These are phyloP conservation scores for Saturnispora galanensis DNA, from an alignment of 805 yeast genomes.

Conservation along the genomic window DNA sequence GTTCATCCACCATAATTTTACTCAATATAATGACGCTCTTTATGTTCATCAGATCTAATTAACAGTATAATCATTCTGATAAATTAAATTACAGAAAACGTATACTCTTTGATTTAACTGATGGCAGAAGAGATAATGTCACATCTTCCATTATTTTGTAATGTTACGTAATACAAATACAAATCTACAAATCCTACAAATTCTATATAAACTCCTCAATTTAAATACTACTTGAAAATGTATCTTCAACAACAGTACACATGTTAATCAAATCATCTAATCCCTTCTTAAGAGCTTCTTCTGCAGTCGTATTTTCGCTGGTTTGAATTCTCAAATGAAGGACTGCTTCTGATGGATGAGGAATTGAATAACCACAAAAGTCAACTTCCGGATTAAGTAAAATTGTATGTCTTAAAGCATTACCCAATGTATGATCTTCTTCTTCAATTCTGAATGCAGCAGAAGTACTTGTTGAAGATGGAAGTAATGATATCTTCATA, in stretches of 20 bases:
- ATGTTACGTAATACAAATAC: not conserved
- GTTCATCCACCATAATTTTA: no score
- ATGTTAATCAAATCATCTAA: slow-evolving; percentile 72
- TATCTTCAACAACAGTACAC: slow-evolving; percentile 76
- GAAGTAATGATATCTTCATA: slow-evolving; percentile 45
- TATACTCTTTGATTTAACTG: no score
- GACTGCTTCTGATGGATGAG: slow-evolving; percentile 92
- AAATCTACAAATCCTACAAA: not conserved
- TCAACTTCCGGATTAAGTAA: slow-evolving; percentile 98
- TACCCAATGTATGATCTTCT: slow-evolving; percentile 96
- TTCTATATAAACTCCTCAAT: slow-evolving; percentile 14
- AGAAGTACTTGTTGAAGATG: slow-evolving; percentile 87
- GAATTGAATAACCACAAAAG: slow-evolving; percentile 96
- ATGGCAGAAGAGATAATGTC: no score
- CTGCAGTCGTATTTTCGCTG: slow-evolving; percentile 74
- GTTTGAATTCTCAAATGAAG: slow-evolving; percentile 91
- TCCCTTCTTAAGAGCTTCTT: slow-evolving; percentile 89
- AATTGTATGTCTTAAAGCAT: slow-evolving; percentile 84
- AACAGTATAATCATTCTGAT: no score
- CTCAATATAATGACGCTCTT: no score
- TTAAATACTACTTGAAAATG: slow-evolving; percentile 34
- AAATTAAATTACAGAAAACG: no score
- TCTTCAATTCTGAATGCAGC: slow-evolving; percentile 89
- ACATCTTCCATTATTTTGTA: not conserved
- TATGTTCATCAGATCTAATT: no score